These are phyloP conservation scores for Hypoxylon fragiforme DNA, from an alignment of 495 filamentous ascomycete genomes.

Conservation along the genomic window DNA sequence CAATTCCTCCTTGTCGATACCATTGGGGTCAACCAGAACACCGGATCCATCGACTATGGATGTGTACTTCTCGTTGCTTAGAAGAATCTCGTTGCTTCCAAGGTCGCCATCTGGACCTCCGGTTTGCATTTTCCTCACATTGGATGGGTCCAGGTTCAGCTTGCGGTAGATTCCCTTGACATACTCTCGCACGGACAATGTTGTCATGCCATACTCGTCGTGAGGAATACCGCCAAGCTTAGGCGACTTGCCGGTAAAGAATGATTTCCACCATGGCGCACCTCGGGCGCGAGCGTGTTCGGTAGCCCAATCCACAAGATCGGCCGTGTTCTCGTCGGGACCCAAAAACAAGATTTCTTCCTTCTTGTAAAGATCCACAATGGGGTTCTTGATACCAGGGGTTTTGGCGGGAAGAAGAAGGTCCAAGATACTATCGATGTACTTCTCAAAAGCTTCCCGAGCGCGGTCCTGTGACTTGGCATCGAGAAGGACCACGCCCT, in stretches of 20 bases:
- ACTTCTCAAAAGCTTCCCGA: constrained; percentile 94
- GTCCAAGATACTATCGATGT: constrained; percentile 97
- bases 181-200: constrained; percentile 92
- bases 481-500: constrained; percentile 95
- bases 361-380: constrained; percentile 91
- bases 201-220: constrained; percentile 97
- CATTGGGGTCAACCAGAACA: constrained; percentile 90
- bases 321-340: constrained; percentile 97
- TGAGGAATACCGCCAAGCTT: constrained; percentile 96
- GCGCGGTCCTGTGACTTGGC: constrained; percentile 91
- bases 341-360: constrained; percentile 98
- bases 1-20: constrained; percentile 82
- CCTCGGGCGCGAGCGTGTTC: constrained; percentile 86
- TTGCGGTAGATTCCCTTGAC: constrained; percentile 97
- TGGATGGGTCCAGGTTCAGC: constrained; percentile 79
- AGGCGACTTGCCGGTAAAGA: constrained; percentile 98
- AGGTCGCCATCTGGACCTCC: constrained; percentile 96
- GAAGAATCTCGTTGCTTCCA: constrained; percentile 95
- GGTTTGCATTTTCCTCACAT: constrained; percentile 91
- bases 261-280: constrained; percentile 99
- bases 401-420: constrained; percentile 85
- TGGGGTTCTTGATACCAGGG: constrained; percentile 97
- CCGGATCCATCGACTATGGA: constrained; percentile 93
- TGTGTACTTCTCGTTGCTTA: constrained; percentile 92
- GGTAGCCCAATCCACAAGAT: constrained; percentile 96